phyloP scores from a whole-genome alignment of 2,329 filamentous ascomycete species.

The Ceratocystis huliohia region DNA sequence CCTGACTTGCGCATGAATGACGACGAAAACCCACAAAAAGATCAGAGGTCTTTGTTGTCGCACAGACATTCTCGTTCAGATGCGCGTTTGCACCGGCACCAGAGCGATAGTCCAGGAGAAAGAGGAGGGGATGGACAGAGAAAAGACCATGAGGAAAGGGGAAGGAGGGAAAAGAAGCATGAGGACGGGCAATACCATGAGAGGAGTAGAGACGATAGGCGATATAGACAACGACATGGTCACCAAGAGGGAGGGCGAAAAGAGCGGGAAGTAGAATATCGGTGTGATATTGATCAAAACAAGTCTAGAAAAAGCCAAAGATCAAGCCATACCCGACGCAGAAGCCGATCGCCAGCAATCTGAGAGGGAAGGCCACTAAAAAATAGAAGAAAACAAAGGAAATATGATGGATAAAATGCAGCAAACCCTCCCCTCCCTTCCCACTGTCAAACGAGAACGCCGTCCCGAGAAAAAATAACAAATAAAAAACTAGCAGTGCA shows the following conservation, averaged over 20 bases:
- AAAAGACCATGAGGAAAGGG: not conserved
- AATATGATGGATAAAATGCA: not conserved
- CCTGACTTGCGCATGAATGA: not conserved
- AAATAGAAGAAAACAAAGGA: not conserved
- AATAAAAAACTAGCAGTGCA: slow-evolving; percentile 1
- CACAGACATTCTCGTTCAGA: not conserved
- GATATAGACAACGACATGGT: not conserved
- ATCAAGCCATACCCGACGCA: slow-evolving; percentile 4
- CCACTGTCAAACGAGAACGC: slow-evolving; percentile 4
- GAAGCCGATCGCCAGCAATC: slow-evolving; percentile 7
- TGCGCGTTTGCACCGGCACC: not conserved
- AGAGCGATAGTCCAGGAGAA: not conserved
- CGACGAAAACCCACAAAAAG: slow-evolving; percentile 3
- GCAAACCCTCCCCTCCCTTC: slow-evolving; percentile 3
- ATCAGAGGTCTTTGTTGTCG: slow-evolving; percentile 4
- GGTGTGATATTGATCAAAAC: slow-evolving; percentile 6
- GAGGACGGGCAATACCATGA: not conserved
- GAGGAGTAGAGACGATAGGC: not conserved
- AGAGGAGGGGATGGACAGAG: not conserved
- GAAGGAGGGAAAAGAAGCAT: not conserved
- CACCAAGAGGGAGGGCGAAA: not conserved
- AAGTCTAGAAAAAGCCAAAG: slow-evolving; percentile 5
- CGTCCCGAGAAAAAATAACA: slow-evolving; percentile 7
- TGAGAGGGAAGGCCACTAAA: not conserved
- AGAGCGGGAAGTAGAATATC: not conserved